phyloP scores from a whole-genome alignment of 2,329 filamentous ascomycete species.

The Beauveria sp. region DNA sequence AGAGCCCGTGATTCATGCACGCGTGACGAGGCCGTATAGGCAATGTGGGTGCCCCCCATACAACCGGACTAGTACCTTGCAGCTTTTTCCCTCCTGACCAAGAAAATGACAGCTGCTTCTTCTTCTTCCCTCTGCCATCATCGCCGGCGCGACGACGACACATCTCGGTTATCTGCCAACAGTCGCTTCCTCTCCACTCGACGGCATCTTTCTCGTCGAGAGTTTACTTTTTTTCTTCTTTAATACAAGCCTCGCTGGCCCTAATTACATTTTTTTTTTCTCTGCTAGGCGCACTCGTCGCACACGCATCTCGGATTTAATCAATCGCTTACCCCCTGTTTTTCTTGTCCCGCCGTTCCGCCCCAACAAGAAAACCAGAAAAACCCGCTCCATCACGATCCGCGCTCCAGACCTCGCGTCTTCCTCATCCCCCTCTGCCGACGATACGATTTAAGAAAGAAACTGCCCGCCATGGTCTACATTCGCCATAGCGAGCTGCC shows the following conservation, averaged over 20 bases:
- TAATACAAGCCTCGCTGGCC: not conserved
- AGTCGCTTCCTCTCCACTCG: no score
- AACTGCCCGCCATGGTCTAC: conserved; percentile 68
- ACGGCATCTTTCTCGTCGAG: not conserved
- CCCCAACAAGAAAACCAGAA: conserved; percentile 1
- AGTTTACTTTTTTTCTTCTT: no score
- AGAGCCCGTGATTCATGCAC: no score
- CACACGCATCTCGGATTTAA: not conserved
- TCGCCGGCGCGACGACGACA: not conserved
- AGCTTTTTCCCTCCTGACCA: no score
- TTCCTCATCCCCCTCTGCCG: no score
- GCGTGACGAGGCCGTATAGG: no score
- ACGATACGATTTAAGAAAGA: not conserved
- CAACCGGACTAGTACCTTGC: no score
- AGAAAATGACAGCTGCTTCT: not conserved
- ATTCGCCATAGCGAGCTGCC: conserved; percentile 85
- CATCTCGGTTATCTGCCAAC: no score
- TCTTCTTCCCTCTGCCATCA: not conserved
- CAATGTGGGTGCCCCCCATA: no score
- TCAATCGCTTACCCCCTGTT: not conserved
- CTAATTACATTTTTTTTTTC: not conserved
- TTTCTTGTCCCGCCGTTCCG: not conserved
- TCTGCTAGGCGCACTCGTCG: not conserved
- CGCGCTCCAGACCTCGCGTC: not conserved
- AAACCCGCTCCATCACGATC: not conserved